Percentiles rank a stretch among this genome's conserved stretches.
Conservation (phyloP, 257 asterid species). For the Solanum phureja region DNA sequence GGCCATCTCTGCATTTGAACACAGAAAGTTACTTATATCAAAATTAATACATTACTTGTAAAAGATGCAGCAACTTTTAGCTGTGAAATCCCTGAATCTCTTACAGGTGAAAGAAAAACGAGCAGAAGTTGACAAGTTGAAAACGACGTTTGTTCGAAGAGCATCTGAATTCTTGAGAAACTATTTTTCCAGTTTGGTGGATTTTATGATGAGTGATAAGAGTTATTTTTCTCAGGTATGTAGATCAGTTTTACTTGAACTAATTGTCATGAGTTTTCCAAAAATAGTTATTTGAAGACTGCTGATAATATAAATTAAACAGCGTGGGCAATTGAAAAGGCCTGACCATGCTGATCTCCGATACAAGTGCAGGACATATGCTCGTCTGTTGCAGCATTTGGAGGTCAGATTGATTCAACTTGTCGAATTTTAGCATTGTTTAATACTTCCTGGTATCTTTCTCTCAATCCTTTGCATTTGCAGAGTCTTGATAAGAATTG, state of each 20-base stretch:
- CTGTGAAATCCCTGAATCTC: slow-evolving; percentile 6
- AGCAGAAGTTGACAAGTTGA: slow-evolving; percentile 72
- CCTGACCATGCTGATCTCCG: slow-evolving; percentile 98
- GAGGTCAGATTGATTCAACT: slow-evolving; percentile 43
- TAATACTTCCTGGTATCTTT: slow-evolving; percentile 5
- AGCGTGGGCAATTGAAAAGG: slow-evolving; percentile 97
- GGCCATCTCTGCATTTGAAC: neutral
- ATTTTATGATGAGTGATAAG: slow-evolving; percentile 94
- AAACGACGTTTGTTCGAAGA: slow-evolving; percentile 64
- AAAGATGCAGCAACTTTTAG: neutral
- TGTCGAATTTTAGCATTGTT: neutral
- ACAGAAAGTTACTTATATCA: neutral
- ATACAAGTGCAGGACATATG: slow-evolving; percentile 92
- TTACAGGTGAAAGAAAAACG: slow-evolving; percentile 85
- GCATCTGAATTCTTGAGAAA: slow-evolving; percentile 85
- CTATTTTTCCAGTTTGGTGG: slow-evolving; percentile 91
- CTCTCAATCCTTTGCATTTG: slow-evolving; percentile 4
- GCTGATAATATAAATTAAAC: slow-evolving; percentile 21
- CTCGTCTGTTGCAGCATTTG: slow-evolving; percentile 95
- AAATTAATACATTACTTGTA: neutral
- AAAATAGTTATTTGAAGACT: slow-evolving; percentile 3
- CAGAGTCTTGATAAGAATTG: slow-evolving; percentile 89
- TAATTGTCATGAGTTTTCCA: neutral
- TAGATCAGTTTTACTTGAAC: neutral
- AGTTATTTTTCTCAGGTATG: slow-evolving; percentile 91